Evolutionary conservation across 2,329 filamentous ascomycete genomes (phyloP), one percentile per base, ranked within the genome.

Genomic region (Tolypocladium sp.): DNA sequence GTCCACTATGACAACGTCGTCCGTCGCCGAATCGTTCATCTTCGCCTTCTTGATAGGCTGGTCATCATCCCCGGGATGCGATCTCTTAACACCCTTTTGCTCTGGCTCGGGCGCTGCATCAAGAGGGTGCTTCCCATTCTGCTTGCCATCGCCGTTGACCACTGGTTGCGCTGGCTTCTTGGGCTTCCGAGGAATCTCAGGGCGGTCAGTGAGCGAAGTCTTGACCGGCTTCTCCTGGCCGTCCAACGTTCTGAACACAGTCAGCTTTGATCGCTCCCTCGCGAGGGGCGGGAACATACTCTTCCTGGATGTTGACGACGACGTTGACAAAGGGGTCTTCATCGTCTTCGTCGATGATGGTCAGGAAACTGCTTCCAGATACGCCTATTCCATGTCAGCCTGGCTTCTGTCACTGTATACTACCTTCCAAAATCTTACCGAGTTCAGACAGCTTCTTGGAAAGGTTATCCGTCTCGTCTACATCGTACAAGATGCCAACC

Each of bases 401-500:
- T 17, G n/a, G 20, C n/a, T 22, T 8, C 41, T 35, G 4, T 7
- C 7, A 15, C 37, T 30, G 22, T 6, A 12, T 15, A n/a, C 20
- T 25, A 25, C 25, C 56, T 37, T 57, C 55, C 37, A 17, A 37
- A 40, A 22, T 44, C 76, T 66, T 77, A 84, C 85, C 90, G 10
- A 97, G 80, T 25, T 96, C 90, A 33, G 74, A 79, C 56, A 99
- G 81, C 61, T 89, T 92, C 77, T 91, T 95, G 1, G 79, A 73
- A 1, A 97, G 77, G 67, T 97, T 95, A 59, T 95, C 90, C 5
- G 91, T 91, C 67, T 96, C 85, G 59, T 97, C 94, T 0, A 87
- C 84, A 67, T 97, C 94, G 67, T 96, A 97, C 49, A 97, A 80
- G n/a, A 92, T 79, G 56, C 88, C 88, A 12, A 82, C 78, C 8